These are phyloP conservation scores for Saccharomycopsis fermentans DNA, from an alignment of 805 yeast genomes.

Conservation along the genomic window DNA sequence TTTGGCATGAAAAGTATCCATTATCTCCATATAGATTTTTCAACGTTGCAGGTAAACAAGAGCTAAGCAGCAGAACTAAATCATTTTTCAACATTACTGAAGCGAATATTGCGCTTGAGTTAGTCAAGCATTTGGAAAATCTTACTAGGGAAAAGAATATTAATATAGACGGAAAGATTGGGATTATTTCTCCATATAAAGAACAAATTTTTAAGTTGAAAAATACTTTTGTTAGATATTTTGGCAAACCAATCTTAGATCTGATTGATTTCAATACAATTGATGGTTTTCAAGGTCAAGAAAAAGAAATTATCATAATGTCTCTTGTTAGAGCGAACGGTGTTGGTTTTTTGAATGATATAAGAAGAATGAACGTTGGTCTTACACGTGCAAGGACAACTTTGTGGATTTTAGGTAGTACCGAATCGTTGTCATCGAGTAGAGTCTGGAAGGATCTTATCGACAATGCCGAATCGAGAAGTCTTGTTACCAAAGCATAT, in stretches of 20 bases:
- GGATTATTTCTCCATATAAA: slow-evolving; percentile 90
- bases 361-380: slow-evolving; percentile 95
- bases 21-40: slow-evolving; percentile 75
- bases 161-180: slow-evolving; percentile 64
- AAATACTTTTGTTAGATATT: slow-evolving; percentile 43
- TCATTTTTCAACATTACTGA: slow-evolving; percentile 67
- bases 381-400: slow-evolving; percentile 88
- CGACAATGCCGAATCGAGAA: slow-evolving; percentile 49
- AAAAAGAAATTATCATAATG: slow-evolving; percentile 84
- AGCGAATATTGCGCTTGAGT: slow-evolving; percentile 60
- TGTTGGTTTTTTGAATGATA: slow-evolving; percentile 85
- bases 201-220: slow-evolving; percentile 65
- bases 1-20: slow-evolving; percentile 58
- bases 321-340: slow-evolving; percentile 91
- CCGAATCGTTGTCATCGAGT: slow-evolving; percentile 51
- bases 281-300: slow-evolving; percentile 98
- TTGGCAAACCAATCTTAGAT: slow-evolving; percentile 52
- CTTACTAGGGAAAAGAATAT: slow-evolving; percentile 32
- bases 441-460: slow-evolving; percentile 66
- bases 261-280: slow-evolving; percentile 86
- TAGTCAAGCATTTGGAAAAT: slow-evolving; percentile 44
- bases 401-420: slow-evolving; percentile 84
- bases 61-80: slow-evolving; percentile 50
- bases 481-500: slow-evolving; percentile 16
- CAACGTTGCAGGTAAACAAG: slow-evolving; percentile 53